These are phyloP conservation scores for Zygoascus flipseniorum DNA, from an alignment of 805 yeast species.

Conservation along the genomic window DNA sequence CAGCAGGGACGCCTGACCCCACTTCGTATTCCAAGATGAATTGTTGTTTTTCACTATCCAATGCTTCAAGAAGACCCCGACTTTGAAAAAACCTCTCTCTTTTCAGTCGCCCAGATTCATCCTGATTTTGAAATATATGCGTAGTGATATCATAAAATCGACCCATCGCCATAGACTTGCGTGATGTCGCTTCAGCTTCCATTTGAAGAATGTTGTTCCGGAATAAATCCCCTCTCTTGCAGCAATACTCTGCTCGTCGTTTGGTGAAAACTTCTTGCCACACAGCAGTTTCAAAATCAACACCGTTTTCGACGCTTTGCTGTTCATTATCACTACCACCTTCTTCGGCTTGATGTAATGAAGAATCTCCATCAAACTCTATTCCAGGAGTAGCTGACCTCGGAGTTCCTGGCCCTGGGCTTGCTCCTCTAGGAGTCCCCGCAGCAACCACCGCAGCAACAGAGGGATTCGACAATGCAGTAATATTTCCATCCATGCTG, in stretches of 20 bases:
- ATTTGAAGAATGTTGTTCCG: slow-evolving; percentile 48
- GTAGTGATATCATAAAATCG: slow-evolving; percentile 34
- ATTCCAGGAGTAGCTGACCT: not conserved
- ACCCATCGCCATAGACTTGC: slow-evolving; percentile 62
- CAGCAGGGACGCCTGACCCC: slow-evolving; percentile 67
- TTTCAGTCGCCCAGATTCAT: slow-evolving; percentile 3
- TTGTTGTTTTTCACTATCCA: slow-evolving; percentile 30
- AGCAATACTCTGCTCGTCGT: slow-evolving; percentile 66
- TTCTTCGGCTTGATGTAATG: not conserved
- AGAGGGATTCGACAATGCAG: not conserved
- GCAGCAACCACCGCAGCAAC: slow-evolving; percentile 3
- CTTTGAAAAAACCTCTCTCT: slow-evolving; percentile 10
- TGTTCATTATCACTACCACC: slow-evolving; percentile 9
- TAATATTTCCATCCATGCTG: not conserved
- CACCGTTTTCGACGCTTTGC: slow-evolving; percentile 8
- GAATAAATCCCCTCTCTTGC: slow-evolving; percentile 59
- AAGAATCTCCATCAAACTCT: slow-evolving; percentile 5
- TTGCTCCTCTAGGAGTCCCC: not conserved
- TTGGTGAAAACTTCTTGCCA: slow-evolving; percentile 83
- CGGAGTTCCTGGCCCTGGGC: slow-evolving; percentile 1
- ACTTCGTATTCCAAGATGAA: slow-evolving; percentile 69
- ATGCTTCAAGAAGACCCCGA: slow-evolving; percentile 14
- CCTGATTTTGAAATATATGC: slow-evolving; percentile 13
- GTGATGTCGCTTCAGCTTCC: slow-evolving; percentile 59
- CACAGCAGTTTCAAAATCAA: slow-evolving; percentile 67